A percentile compares a stretch with the other conserved stretches of the same genome.
Conservation (phyloP, 805 yeast genomes). For the Clavispora vitiphila region DNA sequence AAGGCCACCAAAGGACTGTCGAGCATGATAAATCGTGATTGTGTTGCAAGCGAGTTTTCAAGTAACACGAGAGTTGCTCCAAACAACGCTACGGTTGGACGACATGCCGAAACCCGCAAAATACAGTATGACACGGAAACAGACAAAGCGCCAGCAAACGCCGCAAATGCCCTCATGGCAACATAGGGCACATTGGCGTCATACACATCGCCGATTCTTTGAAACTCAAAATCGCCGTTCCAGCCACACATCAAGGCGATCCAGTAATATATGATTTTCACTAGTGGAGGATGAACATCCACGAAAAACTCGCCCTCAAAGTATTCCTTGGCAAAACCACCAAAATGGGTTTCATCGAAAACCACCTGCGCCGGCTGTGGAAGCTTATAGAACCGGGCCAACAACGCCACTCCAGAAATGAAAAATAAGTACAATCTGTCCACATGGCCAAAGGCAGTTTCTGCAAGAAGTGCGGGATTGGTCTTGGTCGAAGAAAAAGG, state of each 20-base stretch:
- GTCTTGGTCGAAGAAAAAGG: slow-evolving; percentile 24
- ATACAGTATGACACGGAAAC: slow-evolving; percentile 51
- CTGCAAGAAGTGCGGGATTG: slow-evolving; percentile 11
- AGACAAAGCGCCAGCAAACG: slow-evolving; percentile 48
- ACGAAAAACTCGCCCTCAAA: slow-evolving; percentile 57
- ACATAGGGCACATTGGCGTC: slow-evolving; percentile 40
- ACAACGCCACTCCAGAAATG: slow-evolving; percentile 20
- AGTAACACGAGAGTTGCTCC: slow-evolving; percentile 50
- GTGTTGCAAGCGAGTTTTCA: slow-evolving; percentile 63
- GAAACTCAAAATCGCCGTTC: slow-evolving; percentile 37
- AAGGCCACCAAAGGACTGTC: slow-evolving; percentile 44
- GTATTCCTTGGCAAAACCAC: slow-evolving; percentile 39
- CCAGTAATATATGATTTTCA: slow-evolving; percentile 52
- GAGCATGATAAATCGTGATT: slow-evolving; percentile 45
- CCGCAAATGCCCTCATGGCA: slow-evolving; percentile 54
- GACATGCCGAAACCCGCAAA: slow-evolving; percentile 51
- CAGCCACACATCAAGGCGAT: slow-evolving; percentile 50
- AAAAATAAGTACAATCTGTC: slow-evolving; percentile 19
- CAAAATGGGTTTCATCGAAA: slow-evolving; percentile 46
- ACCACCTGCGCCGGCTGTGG: slow-evolving; percentile 36
- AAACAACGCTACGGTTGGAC: slow-evolving; percentile 44
- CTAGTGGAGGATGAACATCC: slow-evolving; percentile 72
- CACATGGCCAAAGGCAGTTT: slow-evolving; percentile 7
- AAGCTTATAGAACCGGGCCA: slow-evolving; percentile 28
- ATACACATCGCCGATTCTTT: slow-evolving; percentile 39